Evolutionary conservation across 208 protist species (phyloP).

Genomic region (Tritrichomonas musculus): DNA sequence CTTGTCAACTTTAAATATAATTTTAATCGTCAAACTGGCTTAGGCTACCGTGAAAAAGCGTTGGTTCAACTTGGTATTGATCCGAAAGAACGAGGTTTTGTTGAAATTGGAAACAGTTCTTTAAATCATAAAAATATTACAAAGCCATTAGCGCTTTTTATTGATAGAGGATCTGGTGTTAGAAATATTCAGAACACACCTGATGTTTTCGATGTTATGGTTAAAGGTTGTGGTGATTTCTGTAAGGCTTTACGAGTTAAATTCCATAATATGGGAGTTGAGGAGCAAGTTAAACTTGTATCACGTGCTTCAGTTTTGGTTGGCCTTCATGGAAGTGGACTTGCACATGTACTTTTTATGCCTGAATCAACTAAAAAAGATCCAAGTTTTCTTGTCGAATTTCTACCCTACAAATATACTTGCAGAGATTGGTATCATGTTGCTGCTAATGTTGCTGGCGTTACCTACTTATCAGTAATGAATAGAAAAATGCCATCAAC

Average conservation of each 20-base stretch:
- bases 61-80: neutral
- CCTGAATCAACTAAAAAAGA: neutral
- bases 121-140: too few species aligned
- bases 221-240: neutral
- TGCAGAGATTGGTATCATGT: constrained; percentile 24
- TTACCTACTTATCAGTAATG: neutral
- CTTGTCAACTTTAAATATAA: neutral
- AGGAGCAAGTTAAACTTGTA: neutral
- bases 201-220: neutral
- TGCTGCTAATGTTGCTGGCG: neutral
- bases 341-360: neutral
- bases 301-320: neutral
- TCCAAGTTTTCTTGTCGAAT: neutral
- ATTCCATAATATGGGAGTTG: neutral
- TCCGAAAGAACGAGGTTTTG: neutral
- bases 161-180: neutral
- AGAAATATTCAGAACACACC: neutral
- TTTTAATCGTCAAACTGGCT: neutral
- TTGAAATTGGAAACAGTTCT: too few species aligned
- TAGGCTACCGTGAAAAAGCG: neutral
- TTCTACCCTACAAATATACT: neutral
- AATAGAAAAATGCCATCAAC: neutral
- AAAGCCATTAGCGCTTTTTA: neutral
- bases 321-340: neutral
- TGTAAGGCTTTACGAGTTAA: neutral